A percentile compares a stretch with the other conserved stretches of the same genome.
These are phyloP conservation scores for Calonectria multiphialidica DNA, from an alignment of 2,329 filamentous ascomycete genomes.

Conservation along the genomic window DNA sequence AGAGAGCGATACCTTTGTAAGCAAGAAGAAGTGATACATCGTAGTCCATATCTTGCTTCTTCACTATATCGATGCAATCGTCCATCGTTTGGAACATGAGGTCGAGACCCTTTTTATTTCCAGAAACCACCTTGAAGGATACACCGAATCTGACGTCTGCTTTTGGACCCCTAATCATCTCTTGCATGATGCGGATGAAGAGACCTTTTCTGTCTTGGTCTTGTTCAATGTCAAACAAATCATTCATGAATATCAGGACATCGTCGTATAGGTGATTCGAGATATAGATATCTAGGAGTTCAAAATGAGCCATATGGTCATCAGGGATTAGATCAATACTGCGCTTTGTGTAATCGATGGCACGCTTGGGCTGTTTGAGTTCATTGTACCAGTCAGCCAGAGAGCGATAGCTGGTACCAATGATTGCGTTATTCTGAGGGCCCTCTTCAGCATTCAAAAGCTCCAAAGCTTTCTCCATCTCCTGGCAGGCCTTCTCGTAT, in stretches of 20 bases:
- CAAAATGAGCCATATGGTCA: not conserved
- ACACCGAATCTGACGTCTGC: not conserved
- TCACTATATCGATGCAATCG: not conserved
- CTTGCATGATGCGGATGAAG: not conserved
- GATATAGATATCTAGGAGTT: not conserved
- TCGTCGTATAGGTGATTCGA: not conserved
- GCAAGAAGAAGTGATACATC: not conserved
- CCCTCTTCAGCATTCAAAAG: not conserved
- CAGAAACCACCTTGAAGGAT: not conserved
- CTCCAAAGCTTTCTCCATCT: not conserved
- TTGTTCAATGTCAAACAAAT: not conserved
- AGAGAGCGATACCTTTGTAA: not conserved
- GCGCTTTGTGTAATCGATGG: not conserved
- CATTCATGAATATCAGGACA: not conserved
- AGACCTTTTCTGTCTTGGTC: not conserved
- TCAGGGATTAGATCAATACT: not conserved
- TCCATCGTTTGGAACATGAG: not conserved
- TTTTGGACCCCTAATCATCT: not conserved
- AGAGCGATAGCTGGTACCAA: not conserved
- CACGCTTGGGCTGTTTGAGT: not conserved
- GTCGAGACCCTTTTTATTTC: not conserved
- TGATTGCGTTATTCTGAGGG: not conserved
- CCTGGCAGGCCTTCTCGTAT: not conserved
- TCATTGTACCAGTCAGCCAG: not conserved
- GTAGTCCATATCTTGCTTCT: not conserved